Evolutionary conservation across 306 rosid genomes (phyloP).

Genomic region (Leucaena leucocephala): DNA sequence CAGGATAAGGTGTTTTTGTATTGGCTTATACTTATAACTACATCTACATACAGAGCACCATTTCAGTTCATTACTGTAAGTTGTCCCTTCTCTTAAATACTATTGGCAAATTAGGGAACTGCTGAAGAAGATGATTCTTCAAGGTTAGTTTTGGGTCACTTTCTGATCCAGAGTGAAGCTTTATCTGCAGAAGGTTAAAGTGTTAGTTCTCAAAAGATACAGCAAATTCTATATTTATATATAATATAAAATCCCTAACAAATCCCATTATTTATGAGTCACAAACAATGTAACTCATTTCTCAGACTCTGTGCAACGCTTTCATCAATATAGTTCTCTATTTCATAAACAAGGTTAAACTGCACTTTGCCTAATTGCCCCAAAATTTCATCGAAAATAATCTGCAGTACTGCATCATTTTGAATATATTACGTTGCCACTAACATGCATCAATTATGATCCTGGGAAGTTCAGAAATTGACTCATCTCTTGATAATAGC

Average conservation of each 20-base stretch:
- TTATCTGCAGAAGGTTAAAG: constrained; percentile 51
- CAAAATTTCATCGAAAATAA: not conserved
- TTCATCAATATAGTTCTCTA: too few relatives aligned
- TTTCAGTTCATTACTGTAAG: constrained; percentile 45
- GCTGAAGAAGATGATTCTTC: constrained; percentile 40
- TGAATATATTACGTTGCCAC: not conserved
- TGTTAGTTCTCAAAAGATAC: constrained; percentile 19
- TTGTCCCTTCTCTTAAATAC: constrained; percentile 48
- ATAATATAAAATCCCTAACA: not conserved
- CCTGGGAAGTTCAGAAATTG: not conserved
- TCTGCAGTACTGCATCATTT: not conserved
- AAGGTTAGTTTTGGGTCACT: constrained; percentile 36
- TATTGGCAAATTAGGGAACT: constrained; percentile 48
- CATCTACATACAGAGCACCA: constrained; percentile 27
- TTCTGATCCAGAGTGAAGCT: constrained; percentile 45
- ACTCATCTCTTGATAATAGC: not conserved
- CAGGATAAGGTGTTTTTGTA: not conserved
- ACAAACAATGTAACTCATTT: not conserved
- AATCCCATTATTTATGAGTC: not conserved
- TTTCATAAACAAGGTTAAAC: not conserved
- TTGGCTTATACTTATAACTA: constrained; percentile 17
- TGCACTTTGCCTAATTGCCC: not conserved
- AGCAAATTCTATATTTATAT: not conserved
- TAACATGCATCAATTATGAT: not conserved
- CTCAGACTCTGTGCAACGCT: not conserved